Conservation (phyloP, 768 basidiomycete genomes). For the Megacollybia marginata region DNA sequence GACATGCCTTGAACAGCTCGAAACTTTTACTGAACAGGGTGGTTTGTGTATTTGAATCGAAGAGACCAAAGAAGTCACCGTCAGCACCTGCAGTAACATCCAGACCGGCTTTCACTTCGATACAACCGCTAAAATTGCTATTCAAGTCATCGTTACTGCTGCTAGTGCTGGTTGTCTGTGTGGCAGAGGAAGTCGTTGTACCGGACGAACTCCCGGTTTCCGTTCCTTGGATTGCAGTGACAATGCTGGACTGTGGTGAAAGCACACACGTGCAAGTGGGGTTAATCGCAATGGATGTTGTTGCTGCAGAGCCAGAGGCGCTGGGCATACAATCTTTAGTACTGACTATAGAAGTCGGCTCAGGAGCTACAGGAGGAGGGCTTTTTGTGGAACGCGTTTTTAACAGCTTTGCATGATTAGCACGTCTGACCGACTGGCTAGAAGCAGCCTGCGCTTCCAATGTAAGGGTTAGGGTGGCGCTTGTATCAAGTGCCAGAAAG, state of each 20-base stretch:
- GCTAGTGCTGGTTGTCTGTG: neutral
- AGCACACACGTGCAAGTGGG: neutral
- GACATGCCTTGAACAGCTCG: constrained; percentile 22
- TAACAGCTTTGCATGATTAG: too few species aligned
- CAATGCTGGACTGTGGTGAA: neutral
- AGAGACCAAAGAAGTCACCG: constrained; percentile 22
- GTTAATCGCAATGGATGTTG: neutral
- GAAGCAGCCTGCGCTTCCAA: neutral
- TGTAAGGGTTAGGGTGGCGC: constrained; percentile 1
- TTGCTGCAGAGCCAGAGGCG: neutral
- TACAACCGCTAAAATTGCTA: constrained; percentile 23
- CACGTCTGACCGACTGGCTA: neutral
- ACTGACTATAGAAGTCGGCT: too few species aligned
- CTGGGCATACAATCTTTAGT: neutral
- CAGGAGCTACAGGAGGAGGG: neutral
- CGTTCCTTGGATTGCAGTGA: neutral
- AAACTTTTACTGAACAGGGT: constrained; percentile 25
- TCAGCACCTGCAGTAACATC: constrained; percentile 24
- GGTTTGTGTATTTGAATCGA: constrained; percentile 15
- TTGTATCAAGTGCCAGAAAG: constrained; percentile 13
- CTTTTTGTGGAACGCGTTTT: neutral
- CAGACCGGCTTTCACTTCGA: constrained; percentile 23
- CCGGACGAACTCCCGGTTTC: neutral
- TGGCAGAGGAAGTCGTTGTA: neutral
- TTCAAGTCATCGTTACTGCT: neutral